A percentile compares a stretch with the other conserved stretches of the same genome.
Conservation (phyloP, 1,284 basidiomycete genomes). For the Cutaneotrichosporon dermatis region DNA sequence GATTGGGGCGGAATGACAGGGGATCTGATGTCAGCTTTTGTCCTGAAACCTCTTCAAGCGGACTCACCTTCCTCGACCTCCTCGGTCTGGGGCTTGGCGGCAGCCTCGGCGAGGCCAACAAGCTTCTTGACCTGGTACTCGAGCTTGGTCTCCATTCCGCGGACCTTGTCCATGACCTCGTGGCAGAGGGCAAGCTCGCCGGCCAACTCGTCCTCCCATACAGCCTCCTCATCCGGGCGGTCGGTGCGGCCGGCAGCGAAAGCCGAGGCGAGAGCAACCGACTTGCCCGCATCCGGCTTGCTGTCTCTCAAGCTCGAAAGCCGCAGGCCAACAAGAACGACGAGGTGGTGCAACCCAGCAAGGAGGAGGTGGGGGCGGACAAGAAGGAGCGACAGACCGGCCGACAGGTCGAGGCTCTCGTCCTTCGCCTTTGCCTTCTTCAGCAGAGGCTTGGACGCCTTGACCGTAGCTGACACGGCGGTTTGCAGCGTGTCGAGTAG, state of each 20-base stretch:
- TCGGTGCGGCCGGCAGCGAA: constrained; percentile 14
- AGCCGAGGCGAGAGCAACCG: constrained; percentile 20
- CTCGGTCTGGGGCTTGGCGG: constrained; percentile 51
- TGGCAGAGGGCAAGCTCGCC: constrained; percentile 44
- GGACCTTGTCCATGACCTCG: constrained; percentile 53
- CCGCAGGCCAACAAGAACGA: constrained; percentile 64
- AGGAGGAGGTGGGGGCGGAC: constrained; percentile 82
- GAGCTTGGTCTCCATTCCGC: constrained; percentile 72
- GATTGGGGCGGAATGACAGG: constrained; percentile 85
- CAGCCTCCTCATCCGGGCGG: constrained; percentile 6
- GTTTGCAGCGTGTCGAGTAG: constrained; percentile 41
- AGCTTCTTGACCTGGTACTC: constrained; percentile 95
- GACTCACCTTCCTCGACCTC: constrained; percentile 61
- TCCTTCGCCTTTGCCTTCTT: constrained; percentile 39
- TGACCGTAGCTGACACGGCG: constrained; percentile 39
- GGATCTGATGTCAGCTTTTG: constrained; percentile 58
- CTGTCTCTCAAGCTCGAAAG: constrained; percentile 13
- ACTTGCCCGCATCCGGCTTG: constrained; percentile 14
- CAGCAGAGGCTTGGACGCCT: constrained; percentile 36
- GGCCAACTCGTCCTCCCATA: constrained; percentile 27
- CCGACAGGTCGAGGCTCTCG: constrained; percentile 59
- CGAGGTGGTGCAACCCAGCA: constrained; percentile 81
- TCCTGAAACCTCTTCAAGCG: background rate
- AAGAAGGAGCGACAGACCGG: constrained; percentile 85
- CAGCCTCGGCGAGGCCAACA: constrained; percentile 64